phyloP scores from a whole-genome alignment of 495 filamentous ascomycete genomes.

The Penicillium argentinense region DNA sequence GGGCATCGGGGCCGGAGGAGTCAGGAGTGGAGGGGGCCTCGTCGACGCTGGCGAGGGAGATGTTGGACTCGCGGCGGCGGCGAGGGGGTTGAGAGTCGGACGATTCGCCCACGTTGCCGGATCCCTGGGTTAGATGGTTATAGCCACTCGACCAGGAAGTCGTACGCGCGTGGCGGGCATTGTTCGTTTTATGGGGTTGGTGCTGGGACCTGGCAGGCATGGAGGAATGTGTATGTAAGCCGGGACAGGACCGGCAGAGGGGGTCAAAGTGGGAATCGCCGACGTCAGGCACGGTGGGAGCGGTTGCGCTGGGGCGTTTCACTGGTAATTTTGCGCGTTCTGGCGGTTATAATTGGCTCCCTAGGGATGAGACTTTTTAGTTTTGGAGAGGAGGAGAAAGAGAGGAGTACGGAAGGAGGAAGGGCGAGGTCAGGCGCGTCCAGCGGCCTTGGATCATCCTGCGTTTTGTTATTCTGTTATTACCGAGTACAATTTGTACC shows the following conservation, averaged over 20 bases:
- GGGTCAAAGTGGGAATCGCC: constrained; percentile 7
- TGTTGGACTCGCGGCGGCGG: constrained; percentile 40
- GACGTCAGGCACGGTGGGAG: constrained; percentile 19
- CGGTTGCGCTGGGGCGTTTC: constrained; percentile 12
- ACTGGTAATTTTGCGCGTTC: constrained; percentile 18
- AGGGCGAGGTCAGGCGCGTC: too few species aligned
- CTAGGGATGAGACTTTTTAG: constrained; percentile 12
- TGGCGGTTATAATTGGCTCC: neutral
- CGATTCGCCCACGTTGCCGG: constrained; percentile 33
- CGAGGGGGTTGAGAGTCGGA: constrained; percentile 29
- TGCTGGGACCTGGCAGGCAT: constrained; percentile 27
- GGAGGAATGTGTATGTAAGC: constrained; percentile 22
- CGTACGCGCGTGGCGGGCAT: constrained; percentile 43
- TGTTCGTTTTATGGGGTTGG: constrained; percentile 27
- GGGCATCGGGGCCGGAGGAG: constrained; percentile 24
- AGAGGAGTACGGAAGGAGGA: neutral
- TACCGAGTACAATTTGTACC: too few species aligned
- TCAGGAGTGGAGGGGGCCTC: constrained; percentile 35
- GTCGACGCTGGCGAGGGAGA: constrained; percentile 37
- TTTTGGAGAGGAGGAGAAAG: neutral
- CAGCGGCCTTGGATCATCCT: too few species aligned
- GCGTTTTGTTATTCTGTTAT: too few species aligned
- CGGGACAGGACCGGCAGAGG: constrained; percentile 7
- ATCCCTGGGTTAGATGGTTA: constrained; percentile 22
- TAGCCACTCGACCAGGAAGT: constrained; percentile 44